Conservation (phyloP, 2,329 filamentous ascomycete genomes). For the Exserohilum turcica region DNA sequence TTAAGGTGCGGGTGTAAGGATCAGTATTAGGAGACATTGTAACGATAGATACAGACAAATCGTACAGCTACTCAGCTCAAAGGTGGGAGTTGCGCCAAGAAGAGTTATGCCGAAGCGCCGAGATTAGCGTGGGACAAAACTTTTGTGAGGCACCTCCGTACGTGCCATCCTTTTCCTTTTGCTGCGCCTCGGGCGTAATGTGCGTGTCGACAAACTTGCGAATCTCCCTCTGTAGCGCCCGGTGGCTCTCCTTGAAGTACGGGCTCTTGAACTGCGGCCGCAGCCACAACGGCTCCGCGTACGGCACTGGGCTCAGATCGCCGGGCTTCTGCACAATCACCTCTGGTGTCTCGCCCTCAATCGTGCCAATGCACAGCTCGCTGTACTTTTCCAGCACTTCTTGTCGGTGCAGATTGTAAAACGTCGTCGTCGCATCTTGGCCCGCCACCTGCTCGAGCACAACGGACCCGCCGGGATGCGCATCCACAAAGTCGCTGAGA, state of each 20-base stretch:
- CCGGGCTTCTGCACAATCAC: slow-evolving; percentile 72
- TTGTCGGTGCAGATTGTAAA: slow-evolving; percentile 91
- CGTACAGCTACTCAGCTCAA: too few species aligned
- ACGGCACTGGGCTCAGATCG: slow-evolving; percentile 77
- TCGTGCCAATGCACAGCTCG: slow-evolving; percentile 73
- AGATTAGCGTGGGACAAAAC: too few species aligned
- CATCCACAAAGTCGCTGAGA: slow-evolving; percentile 81
- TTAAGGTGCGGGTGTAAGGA: too few species aligned
- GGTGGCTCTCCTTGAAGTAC: slow-evolving; percentile 79
- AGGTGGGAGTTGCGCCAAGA: too few species aligned
- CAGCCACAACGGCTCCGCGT: slow-evolving; percentile 85
- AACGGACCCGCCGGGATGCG: slow-evolving; percentile 80
- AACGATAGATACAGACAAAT: too few species aligned
- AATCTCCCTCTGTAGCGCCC: slow-evolving; percentile 69
- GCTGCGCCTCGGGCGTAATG: slow-evolving; percentile 74
- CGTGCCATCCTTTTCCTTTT: slow-evolving; percentile 74
- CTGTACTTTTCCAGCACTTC: slow-evolving; percentile 85
- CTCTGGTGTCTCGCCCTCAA: slow-evolving; percentile 75
- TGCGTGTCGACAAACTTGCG: slow-evolving; percentile 74
- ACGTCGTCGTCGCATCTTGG: slow-evolving; percentile 78
- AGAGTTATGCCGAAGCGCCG: too few species aligned
- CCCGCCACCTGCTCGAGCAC: slow-evolving; percentile 82
- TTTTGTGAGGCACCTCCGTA: too few species aligned
- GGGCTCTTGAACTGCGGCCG: slow-evolving; percentile 75
- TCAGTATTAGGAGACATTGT: too few species aligned